A percentile compares a stretch with the other conserved stretches of the same genome.
Evolutionary conservation across 305 asterid genomes (phyloP).

Genomic region (Withania somnifera): DNA sequence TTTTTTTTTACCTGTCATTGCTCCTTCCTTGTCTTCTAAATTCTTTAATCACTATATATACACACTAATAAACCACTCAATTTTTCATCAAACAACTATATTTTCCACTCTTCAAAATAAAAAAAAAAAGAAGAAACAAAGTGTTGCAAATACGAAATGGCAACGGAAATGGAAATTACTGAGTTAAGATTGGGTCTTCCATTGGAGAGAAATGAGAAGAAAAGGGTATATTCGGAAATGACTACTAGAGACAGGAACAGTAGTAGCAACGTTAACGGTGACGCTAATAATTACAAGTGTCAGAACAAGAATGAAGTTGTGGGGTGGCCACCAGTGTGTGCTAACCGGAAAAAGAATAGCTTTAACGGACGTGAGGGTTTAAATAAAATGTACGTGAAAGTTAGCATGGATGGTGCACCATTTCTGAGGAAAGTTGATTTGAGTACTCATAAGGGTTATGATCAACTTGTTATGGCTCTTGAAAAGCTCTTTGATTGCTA

Average conservation of each 20-base stretch:
- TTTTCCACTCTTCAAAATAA: background rate
- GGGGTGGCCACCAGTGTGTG: slow-evolving; percentile 94
- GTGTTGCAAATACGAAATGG: background rate
- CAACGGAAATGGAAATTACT: slow-evolving; percentile 34
- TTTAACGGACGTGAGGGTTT: background rate
- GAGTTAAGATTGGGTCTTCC: slow-evolving; percentile 86
- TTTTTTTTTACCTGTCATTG: slow-evolving; percentile 44
- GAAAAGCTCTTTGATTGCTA: slow-evolving; percentile 48
- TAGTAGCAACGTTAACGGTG: background rate
- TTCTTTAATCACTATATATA: background rate
- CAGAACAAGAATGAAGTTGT: slow-evolving; percentile 31
- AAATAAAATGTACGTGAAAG: slow-evolving; percentile 57
- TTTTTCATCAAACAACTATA: background rate
- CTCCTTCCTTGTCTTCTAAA: slow-evolving; percentile 10
- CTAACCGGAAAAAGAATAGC: slow-evolving; percentile 43
- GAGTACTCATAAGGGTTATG: slow-evolving; percentile 33
- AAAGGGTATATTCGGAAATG: slow-evolving; percentile 41
- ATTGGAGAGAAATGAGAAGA: slow-evolving; percentile 25
- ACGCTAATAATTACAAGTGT: background rate
- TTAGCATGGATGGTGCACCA: slow-evolving; percentile 89
- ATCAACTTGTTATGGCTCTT: slow-evolving; percentile 47
- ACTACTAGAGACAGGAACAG: slow-evolving; percentile 12
- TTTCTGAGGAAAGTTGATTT: slow-evolving; percentile 69
- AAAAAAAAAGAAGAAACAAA: background rate
- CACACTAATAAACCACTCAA: background rate